phyloP scores from a whole-genome alignment of 768 basidiomycete genomes.

The Trametes villosa region DNA sequence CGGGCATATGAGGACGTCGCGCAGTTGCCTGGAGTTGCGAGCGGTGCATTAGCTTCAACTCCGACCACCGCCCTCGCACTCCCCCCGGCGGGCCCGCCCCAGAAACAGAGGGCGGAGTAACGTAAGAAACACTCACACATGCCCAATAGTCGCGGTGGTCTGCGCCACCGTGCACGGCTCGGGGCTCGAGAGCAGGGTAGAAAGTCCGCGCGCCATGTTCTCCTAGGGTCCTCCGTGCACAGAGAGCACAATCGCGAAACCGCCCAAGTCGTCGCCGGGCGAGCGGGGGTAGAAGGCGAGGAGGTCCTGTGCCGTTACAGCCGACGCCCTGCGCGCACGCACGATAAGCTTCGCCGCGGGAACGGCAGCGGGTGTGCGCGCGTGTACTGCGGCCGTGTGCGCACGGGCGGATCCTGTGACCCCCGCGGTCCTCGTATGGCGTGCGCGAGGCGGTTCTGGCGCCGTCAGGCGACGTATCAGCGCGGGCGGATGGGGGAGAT shows the following conservation, averaged over 20 bases:
- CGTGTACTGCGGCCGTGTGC: not conserved
- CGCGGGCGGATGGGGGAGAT: not conserved
- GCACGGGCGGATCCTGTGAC: conserved; percentile 23
- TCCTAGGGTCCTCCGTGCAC: not conserved
- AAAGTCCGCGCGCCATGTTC: conserved; percentile 29
- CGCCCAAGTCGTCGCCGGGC: not conserved
- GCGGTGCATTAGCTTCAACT: not conserved
- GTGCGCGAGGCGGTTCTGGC: not conserved
- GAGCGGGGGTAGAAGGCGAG: not conserved
- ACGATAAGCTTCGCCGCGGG: conserved; percentile 7
- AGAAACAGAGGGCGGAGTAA: not conserved
- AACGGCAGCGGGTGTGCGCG: not conserved
- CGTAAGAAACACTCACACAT: conserved; percentile 50
- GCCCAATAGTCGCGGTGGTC: conserved; percentile 54
- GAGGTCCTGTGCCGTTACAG: not conserved
- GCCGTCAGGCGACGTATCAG: not conserved
- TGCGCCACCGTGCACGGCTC: conserved; percentile 29
- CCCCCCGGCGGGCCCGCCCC: not conserved
- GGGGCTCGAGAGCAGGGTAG: conserved; percentile 29
- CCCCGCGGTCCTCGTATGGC: conserved; percentile 1
- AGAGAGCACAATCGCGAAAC: not conserved
- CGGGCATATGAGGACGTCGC: conserved; percentile 80
- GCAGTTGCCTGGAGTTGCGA: conserved; percentile 58
- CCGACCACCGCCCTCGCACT: not conserved
- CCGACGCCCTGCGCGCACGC: not conserved